Percentiles rank a stretch among this genome's conserved stretches.
phyloP scores from a whole-genome alignment of 2,329 filamentous ascomycete species.

The Scytalidium lignicola region DNA sequence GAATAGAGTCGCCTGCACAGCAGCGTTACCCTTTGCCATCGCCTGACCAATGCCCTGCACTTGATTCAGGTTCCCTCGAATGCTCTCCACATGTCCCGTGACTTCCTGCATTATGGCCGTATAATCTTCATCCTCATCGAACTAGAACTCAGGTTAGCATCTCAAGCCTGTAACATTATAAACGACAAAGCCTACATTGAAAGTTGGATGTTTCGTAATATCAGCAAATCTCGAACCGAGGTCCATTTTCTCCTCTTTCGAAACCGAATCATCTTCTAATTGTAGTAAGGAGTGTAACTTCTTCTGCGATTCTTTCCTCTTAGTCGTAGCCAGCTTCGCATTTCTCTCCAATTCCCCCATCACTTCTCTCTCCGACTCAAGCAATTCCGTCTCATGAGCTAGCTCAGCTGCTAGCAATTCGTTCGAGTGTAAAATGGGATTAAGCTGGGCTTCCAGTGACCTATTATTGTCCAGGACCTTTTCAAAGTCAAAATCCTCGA shows the following conservation, averaged over 20 bases:
- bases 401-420: constrained; percentile 55
- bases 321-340: constrained; percentile 47
- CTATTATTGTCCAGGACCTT: constrained; percentile 55
- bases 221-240: constrained; percentile 10
- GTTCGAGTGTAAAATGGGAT: constrained; percentile 57
- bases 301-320: constrained; percentile 39
- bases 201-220: constrained; percentile 2
- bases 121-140: constrained; percentile 22
- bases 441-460: constrained; percentile 52
- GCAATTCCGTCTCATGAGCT: constrained; percentile 47
- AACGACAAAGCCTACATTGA: constrained; percentile 15
- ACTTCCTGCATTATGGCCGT: constrained; percentile 20
- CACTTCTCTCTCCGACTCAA: constrained; percentile 50
- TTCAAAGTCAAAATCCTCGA: constrained; percentile 61
- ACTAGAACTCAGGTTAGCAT: constrained; percentile 15
- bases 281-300: constrained; percentile 28
- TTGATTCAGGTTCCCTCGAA: constrained; percentile 26
- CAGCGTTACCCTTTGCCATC: constrained; percentile 24
- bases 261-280: constrained; percentile 5
- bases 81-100: constrained; percentile 26
- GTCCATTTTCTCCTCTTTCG: constrained; percentile 9
- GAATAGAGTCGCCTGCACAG: constrained; percentile 25
- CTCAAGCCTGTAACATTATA: neutral
- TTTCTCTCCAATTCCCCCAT: constrained; percentile 50
- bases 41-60: constrained; percentile 24